Conservation (phyloP, 192 early-diverging fungal species). For the Umbelopsis sp. region DNA sequence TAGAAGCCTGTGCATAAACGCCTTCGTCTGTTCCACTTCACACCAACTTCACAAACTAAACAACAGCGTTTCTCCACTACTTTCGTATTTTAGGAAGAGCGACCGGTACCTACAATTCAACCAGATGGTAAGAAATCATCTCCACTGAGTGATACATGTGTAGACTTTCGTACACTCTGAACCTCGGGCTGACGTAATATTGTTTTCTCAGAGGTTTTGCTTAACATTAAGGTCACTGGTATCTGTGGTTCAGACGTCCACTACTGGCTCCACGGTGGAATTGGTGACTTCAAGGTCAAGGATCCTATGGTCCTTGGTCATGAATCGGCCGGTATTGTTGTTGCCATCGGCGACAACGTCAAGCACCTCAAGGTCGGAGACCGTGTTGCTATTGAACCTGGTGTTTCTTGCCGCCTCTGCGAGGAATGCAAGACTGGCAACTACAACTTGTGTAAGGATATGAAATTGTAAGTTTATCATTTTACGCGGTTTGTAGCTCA, state of each 20-base stretch:
- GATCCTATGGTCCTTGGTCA: slow-evolving; percentile 48
- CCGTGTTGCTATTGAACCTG: slow-evolving; percentile 47
- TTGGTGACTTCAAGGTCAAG: slow-evolving; percentile 36
- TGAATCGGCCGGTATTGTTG: slow-evolving; percentile 44
- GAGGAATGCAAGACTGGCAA: slow-evolving; percentile 37
- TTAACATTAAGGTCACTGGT: slow-evolving; percentile 45
- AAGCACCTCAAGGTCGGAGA: slow-evolving; percentile 47
- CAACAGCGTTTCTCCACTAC: background rate
- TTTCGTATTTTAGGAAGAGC: slow-evolving; percentile 25
- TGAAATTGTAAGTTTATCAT: slow-evolving; percentile 40
- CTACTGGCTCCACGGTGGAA: slow-evolving; percentile 43
- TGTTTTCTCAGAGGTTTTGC: slow-evolving; percentile 34
- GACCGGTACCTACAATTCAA: slow-evolving; percentile 28
- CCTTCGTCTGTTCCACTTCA: background rate
- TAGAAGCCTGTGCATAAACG: no score
- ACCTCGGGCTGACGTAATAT: background rate
- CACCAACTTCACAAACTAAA: no score
- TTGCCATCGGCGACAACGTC: slow-evolving; percentile 38
- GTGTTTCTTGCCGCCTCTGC: slow-evolving; percentile 38
- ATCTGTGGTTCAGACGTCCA: slow-evolving; percentile 52
- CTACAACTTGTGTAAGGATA: slow-evolving; percentile 46
- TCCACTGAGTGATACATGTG: background rate
- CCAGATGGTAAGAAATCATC: slow-evolving; percentile 25
- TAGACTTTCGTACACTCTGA: background rate
- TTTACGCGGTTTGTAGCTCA: background rate